Conservation (phyloP, 768 basidiomycete genomes). For the Leccinum boreale region DNA sequence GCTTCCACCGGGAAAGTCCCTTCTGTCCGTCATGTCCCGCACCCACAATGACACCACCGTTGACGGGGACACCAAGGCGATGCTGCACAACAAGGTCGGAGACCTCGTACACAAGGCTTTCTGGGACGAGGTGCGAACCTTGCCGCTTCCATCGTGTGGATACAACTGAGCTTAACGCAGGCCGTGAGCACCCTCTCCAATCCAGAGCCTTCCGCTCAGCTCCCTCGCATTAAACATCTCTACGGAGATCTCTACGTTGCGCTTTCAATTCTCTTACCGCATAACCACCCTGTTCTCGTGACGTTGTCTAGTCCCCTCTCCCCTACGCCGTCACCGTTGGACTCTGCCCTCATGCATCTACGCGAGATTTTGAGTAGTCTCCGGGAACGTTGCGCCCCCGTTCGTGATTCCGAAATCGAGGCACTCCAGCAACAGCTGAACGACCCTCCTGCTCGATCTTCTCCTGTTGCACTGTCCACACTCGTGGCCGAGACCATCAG, state of each 20-base stretch:
- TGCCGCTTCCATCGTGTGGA: slow-evolving; percentile 2
- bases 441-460: slow-evolving; percentile 14
- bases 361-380: slow-evolving; percentile 51
- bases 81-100: slow-evolving; percentile 47
- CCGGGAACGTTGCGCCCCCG: slow-evolving; percentile 63
- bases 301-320: slow-evolving; percentile 57
- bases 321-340: slow-evolving; percentile 66
- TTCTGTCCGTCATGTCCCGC: slow-evolving; percentile 57
- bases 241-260: slow-evolving; percentile 52
- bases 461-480: slow-evolving; percentile 38
- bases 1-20: slow-evolving; percentile 70
- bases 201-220: slow-evolving; percentile 54
- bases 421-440: slow-evolving; percentile 36
- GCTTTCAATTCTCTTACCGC: slow-evolving; percentile 57
- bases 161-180: slow-evolving; percentile 36
- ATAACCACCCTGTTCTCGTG: slow-evolving; percentile 45
- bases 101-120: slow-evolving; percentile 59
- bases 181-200: slow-evolving; percentile 54
- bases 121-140: slow-evolving; percentile 63
- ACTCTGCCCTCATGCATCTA: slow-evolving; percentile 52
- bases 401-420: slow-evolving; percentile 56
- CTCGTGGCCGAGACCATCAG: slow-evolving; percentile 48
- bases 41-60: slow-evolving; percentile 10
- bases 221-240: slow-evolving; percentile 54
- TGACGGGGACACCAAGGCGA: slow-evolving; percentile 22